Conservation (phyloP, 179 eudicot genomes). For the Corrigiola litoralis region DNA sequence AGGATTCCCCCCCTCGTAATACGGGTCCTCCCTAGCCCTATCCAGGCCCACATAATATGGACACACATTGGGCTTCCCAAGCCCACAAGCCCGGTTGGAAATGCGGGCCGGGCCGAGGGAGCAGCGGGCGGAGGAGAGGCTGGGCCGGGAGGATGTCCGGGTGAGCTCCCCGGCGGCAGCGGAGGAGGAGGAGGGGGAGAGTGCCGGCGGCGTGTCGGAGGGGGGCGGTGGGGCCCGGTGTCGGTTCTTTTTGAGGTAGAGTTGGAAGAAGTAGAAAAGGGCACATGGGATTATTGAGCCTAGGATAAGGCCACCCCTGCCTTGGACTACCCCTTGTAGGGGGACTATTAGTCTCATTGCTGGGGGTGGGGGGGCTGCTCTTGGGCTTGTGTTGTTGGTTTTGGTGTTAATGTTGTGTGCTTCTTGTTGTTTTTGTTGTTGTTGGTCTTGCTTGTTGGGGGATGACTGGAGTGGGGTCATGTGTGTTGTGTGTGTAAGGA, state of each 20-base stretch:
- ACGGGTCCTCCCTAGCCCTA: conserved; percentile 41
- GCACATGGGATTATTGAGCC: conserved; percentile 89
- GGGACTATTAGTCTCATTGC: conserved; percentile 83
- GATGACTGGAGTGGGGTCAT: neutral
- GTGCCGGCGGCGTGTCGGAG: conserved; percentile 30
- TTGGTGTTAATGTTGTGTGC: neutral
- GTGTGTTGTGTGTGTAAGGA: too few species aligned
- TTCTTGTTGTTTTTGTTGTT: neutral
- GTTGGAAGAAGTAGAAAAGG: conserved; percentile 81
- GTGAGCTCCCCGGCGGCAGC: conserved; percentile 28
- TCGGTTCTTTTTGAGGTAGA: conserved; percentile 66
- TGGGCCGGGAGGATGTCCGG: conserved; percentile 31
- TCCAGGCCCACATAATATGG: conserved; percentile 65
- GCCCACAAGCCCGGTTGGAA: conserved; percentile 49
- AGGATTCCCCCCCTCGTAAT: conserved; percentile 43
- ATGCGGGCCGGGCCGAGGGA: conserved; percentile 41
- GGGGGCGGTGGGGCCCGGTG: conserved; percentile 12
- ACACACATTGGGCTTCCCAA: conserved; percentile 38
- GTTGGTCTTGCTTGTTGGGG: neutral
- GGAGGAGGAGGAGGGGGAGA: conserved; percentile 35
- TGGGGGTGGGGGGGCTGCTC: conserved; percentile 13
- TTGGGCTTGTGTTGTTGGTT: neutral
- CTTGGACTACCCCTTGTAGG: conserved; percentile 82
- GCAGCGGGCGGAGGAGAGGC: conserved; percentile 21
- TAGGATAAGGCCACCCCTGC: conserved; percentile 64